A percentile compares a stretch with the other conserved stretches of the same genome.
These are phyloP conservation scores for Fragaria vesca DNA, from an alignment of 306 rosid genomes.

Conservation along the genomic window DNA sequence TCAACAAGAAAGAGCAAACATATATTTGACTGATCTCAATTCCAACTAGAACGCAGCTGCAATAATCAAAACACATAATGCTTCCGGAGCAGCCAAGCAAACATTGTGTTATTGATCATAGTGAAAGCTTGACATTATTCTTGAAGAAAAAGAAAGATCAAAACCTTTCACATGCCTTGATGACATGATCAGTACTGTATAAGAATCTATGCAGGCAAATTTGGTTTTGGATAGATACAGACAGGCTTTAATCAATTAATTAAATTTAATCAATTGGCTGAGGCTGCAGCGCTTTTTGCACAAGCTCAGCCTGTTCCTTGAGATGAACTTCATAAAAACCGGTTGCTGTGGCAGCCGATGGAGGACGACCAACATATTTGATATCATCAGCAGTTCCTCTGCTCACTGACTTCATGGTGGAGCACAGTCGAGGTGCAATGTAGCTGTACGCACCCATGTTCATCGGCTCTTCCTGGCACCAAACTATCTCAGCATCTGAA, in stretches of 20 bases:
- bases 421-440: slow-evolving; percentile 60
- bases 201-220: background rate
- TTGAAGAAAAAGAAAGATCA: background rate
- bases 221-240: background rate
- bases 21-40: background rate
- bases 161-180: background rate
- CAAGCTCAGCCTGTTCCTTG: slow-evolving; percentile 73
- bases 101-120: background rate
- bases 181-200: background rate
- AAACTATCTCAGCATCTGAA: slow-evolving; percentile 88
- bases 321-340: slow-evolving; percentile 80
- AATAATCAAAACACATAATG: background rate
- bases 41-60: background rate
- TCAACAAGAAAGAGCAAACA: background rate
- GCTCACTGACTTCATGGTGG: slow-evolving; percentile 63
- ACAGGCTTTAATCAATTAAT: slow-evolving; percentile 1
- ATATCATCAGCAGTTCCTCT: slow-evolving; percentile 68
- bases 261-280: background rate
- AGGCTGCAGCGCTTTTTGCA: slow-evolving; percentile 18
- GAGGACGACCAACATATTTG: slow-evolving; percentile 81
- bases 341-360: slow-evolving; percentile 88
- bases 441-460: slow-evolving; percentile 94
- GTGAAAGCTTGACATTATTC: background rate
- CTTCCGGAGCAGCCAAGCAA: background rate
- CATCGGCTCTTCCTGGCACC: slow-evolving; percentile 99